Evolutionary conservation across 2,329 filamentous ascomycete species (phyloP).

Genomic region (Dactylonectria macrodidyma): DNA sequence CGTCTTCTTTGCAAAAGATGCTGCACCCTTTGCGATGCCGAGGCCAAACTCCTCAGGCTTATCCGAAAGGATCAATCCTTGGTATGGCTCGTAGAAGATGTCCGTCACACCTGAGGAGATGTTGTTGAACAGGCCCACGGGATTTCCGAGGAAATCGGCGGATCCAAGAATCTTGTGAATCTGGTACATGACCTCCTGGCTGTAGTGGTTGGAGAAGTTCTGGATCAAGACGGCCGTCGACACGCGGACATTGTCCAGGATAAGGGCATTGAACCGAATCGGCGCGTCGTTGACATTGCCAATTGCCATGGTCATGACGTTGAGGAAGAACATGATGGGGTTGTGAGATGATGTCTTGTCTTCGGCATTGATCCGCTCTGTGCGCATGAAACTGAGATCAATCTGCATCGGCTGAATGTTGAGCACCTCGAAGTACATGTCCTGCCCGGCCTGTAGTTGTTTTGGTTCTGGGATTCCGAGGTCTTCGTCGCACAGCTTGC

Average conservation of each 20-base stretch:
- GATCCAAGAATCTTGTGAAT: slow-evolving; percentile 98
- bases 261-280: slow-evolving; percentile 90
- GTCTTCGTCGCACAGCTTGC: slow-evolving; percentile 88
- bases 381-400: slow-evolving; percentile 96
- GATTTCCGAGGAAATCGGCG: slow-evolving; percentile 97
- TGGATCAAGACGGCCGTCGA: slow-evolving; percentile 87
- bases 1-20: slow-evolving; percentile 98
- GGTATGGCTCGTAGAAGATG: slow-evolving; percentile 99
- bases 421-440: slow-evolving; percentile 97
- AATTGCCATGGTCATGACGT: slow-evolving; percentile 99
- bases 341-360: slow-evolving; percentile 93
- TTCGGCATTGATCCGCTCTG: slow-evolving; percentile 95
- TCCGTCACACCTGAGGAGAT: slow-evolving; percentile 97
- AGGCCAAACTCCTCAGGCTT: slow-evolving; percentile 94
- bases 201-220: slow-evolving; percentile 95
- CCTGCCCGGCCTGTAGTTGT: slow-evolving; percentile 86
- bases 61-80: slow-evolving; percentile 96
- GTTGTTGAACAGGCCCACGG: slow-evolving; percentile 97
- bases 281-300: slow-evolving; percentile 99
- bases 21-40: slow-evolving; percentile 96
- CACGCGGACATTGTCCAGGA: slow-evolving; percentile 95
- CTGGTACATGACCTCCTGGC: slow-evolving; percentile 95
- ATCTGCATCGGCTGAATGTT: slow-evolving; percentile 99
- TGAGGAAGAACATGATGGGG: slow-evolving; percentile 98
- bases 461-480: slow-evolving; percentile 94